Conservation (phyloP, 78 protist genomes). For the Speleostelium caveatum region DNA sequence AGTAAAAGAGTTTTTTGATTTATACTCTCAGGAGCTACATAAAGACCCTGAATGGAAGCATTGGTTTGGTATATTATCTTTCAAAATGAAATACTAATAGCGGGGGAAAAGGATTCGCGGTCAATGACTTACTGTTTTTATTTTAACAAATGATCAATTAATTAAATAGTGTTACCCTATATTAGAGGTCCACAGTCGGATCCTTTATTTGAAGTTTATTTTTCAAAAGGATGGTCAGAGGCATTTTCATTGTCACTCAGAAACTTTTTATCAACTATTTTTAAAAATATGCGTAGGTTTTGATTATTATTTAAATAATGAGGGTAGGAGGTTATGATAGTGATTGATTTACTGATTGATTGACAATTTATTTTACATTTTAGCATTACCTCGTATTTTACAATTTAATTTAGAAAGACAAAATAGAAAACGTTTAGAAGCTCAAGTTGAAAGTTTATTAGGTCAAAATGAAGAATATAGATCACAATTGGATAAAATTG, state of each 20-base stretch:
- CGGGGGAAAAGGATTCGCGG: too few species aligned
- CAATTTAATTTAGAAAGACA: conserved; percentile 78
- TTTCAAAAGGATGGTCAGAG: conserved; percentile 80
- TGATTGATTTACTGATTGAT: background rate
- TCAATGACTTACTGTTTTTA: background rate
- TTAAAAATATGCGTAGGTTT: conserved; percentile 65
- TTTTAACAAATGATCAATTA: background rate
- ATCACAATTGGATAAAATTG: conserved; percentile 62
- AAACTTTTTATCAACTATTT: conserved; percentile 82
- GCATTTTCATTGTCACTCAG: conserved; percentile 69
- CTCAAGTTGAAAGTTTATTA: conserved; percentile 54
- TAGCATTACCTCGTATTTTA: conserved; percentile 74
- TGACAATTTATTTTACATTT: background rate
- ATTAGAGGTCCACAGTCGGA: conserved; percentile 61
- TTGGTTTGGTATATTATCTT: conserved; percentile 81
- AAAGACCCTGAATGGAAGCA: conserved; percentile 83
- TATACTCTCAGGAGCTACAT: conserved; percentile 36
- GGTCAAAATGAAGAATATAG: conserved; percentile 59
- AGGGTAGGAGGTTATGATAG: background rate
- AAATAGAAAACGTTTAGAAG: conserved; percentile 66
- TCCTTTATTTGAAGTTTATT: conserved; percentile 79
- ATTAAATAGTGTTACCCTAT: conserved; percentile 69
- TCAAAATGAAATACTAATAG: background rate
- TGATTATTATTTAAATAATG: too few species aligned
- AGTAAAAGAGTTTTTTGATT: conserved; percentile 82